Evolutionary conservation across 73 alveolate species (phyloP).

Genomic region (Symbiodinium natans): DNA sequence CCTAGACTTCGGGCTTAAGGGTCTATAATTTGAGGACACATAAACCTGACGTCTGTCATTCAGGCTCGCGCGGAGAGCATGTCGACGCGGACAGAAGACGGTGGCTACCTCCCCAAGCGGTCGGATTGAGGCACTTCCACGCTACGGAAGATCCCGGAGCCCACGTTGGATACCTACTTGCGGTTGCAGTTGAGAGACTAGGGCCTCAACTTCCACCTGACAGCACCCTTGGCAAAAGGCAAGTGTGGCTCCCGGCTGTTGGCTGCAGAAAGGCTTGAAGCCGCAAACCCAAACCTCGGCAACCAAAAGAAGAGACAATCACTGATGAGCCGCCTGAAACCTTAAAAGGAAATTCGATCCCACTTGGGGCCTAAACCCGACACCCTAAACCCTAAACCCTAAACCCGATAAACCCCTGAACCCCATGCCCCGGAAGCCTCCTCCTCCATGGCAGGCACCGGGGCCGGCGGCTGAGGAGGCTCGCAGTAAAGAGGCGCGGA

Average conservation of each 20-base stretch:
- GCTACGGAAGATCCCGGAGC: too few species aligned
- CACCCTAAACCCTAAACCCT: neutral
- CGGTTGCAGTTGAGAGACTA: too few species aligned
- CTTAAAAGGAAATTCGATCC: neutral
- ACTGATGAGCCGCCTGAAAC: too few species aligned
- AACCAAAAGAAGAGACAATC: neutral
- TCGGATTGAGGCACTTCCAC: too few species aligned
- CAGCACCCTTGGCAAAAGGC: too few species aligned
- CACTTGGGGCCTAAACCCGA: neutral
- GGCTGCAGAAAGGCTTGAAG: too few species aligned
- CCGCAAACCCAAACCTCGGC: neutral
- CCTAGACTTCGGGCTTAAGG: neutral
- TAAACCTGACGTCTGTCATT: too few species aligned
- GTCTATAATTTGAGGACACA: neutral
- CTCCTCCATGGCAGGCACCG: neutral
- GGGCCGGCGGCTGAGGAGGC: neutral
- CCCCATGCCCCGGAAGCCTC: neutral
- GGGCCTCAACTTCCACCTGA: too few species aligned
- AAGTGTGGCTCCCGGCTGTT: neutral
- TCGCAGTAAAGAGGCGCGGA: neutral
- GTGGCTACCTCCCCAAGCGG: neutral
- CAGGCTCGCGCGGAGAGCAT: slow-evolving; percentile 10
- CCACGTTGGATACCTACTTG: too few species aligned
- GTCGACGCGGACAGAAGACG: slow-evolving; percentile 58
- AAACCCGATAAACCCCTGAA: neutral